Percentiles rank a stretch among this genome's conserved stretches.
Evolutionary conservation across 805 yeast genomes (phyloP).

Genomic region (Candida argentea): DNA sequence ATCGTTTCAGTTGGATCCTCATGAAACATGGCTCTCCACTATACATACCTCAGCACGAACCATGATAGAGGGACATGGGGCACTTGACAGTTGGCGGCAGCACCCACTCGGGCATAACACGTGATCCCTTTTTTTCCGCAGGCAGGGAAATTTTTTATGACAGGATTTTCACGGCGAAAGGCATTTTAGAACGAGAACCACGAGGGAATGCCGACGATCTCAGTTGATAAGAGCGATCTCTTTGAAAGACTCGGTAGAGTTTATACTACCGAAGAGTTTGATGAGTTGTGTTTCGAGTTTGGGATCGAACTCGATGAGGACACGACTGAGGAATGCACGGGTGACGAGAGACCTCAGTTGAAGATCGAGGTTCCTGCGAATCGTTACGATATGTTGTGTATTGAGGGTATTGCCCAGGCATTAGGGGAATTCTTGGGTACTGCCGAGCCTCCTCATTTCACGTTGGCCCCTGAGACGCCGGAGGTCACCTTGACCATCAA

Average conservation of each 20-base stretch:
- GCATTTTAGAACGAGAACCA: not conserved
- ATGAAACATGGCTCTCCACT: too few relatives aligned
- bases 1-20: too few relatives aligned
- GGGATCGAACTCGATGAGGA: slow-evolving; percentile 98
- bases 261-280: slow-evolving; percentile 80
- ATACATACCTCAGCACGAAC: too few relatives aligned
- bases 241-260: slow-evolving; percentile 59
- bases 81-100: too few relatives aligned
- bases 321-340: slow-evolving; percentile 64
- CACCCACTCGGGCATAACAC: not conserved
- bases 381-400: slow-evolving; percentile 96
- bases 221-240: slow-evolving; percentile 90
- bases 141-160: slow-evolving; percentile 4
- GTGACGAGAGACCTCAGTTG: slow-evolving; percentile 89
- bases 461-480: slow-evolving; percentile 51
- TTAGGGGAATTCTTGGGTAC: slow-evolving; percentile 82
- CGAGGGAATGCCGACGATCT: slow-evolving; percentile 80
- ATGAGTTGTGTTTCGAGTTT: slow-evolving; percentile 93
- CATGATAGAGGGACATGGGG: too few relatives aligned
- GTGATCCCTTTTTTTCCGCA: not conserved
- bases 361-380: slow-evolving; percentile 97
- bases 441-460: slow-evolving; percentile 54
- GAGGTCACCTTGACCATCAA: slow-evolving; percentile 59
- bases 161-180: slow-evolving; percentile 3
- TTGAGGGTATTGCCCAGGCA: slow-evolving; percentile 96